These are phyloP conservation scores for Parasarocladium wereldwijsianum DNA, from an alignment of 2,329 filamentous ascomycete genomes.

Conservation along the genomic window DNA sequence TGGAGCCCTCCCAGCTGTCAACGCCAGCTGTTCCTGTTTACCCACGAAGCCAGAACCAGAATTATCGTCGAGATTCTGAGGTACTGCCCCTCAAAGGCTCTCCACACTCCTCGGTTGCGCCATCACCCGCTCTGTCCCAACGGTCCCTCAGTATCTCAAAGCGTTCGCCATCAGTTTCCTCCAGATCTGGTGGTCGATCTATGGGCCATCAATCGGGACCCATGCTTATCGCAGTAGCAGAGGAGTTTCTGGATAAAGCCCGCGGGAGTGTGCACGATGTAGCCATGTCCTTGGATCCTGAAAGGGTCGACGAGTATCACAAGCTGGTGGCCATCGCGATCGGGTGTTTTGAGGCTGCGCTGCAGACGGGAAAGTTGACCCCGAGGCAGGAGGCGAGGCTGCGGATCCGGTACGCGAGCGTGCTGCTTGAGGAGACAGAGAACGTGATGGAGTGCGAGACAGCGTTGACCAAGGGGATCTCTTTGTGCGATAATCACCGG, in stretches of 20 bases:
- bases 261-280: constrained; percentile 35
- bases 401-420: constrained; percentile 54
- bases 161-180: constrained; percentile 24
- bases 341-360: constrained; percentile 54
- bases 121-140: constrained; percentile 25
- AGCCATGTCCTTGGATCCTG: constrained; percentile 20
- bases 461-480: constrained; percentile 54
- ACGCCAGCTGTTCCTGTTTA: too few relatives aligned
- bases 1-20: too few relatives aligned
- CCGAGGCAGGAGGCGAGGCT: constrained; percentile 56
- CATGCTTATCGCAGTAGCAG: constrained; percentile 55
- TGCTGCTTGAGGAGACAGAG: constrained; percentile 62
- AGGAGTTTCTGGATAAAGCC: constrained; percentile 60
- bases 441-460: constrained; percentile 62
- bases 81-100: constrained; percentile 19
- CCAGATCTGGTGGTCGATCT: constrained; percentile 25
- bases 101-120: constrained; percentile 23
- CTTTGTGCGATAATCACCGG: constrained; percentile 46
- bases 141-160: constrained; percentile 25
- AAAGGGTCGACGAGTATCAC: constrained; percentile 50
- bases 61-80: too few relatives aligned
- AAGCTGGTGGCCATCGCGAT: constrained; percentile 58
- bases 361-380: constrained; percentile 44
- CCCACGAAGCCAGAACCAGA: too few relatives aligned
- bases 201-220: constrained; percentile 42